These are phyloP conservation scores for Phytophthora europaea DNA, from an alignment of 352 stramenopile genomes.

Conservation along the genomic window DNA sequence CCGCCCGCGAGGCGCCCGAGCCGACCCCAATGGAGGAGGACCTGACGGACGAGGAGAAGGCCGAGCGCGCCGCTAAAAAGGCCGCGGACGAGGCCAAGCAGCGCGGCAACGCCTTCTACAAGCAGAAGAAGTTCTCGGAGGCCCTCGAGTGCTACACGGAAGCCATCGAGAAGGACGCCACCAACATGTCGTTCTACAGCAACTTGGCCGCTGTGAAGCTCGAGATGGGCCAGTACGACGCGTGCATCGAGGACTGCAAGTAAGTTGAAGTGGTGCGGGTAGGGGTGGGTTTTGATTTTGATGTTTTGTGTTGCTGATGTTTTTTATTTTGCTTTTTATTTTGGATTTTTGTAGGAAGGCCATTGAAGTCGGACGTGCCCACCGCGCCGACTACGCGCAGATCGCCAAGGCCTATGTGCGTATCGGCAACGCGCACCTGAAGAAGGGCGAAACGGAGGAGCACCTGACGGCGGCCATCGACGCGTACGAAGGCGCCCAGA, in stretches of 20 bases:
- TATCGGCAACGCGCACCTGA: too few species aligned
- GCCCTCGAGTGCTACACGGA: conserved; percentile 96
- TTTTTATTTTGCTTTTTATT: too few species aligned
- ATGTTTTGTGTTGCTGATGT: too few species aligned
- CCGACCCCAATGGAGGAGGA: conserved; percentile 87
- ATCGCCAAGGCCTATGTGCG: too few species aligned
- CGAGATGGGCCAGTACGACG: conserved; percentile 96
- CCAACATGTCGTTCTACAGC: conserved; percentile 97
- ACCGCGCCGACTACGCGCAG: too few species aligned
- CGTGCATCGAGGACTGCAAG: conserved; percentile 75
- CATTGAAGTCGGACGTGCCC: too few species aligned
- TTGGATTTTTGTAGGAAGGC: too few species aligned
- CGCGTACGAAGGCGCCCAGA: too few species aligned
- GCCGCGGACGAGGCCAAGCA: conserved; percentile 94
- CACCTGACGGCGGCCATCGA: too few species aligned
- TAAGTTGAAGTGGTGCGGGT: too few species aligned
- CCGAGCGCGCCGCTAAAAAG: conserved; percentile 65
- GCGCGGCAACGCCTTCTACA: conserved; percentile 98
- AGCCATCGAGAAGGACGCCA: conserved; percentile 95
- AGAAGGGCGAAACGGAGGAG: too few species aligned
- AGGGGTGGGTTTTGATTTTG: too few species aligned
- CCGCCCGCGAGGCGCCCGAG: conserved; percentile 46
- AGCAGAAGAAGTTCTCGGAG: conserved; percentile 97
- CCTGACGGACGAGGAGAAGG: conserved; percentile 87
- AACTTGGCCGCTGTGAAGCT: conserved; percentile 99